A percentile compares a stretch with the other conserved stretches of the same genome.
Evolutionary conservation across 2,329 filamentous ascomycete species (phyloP).

Genomic region (Cladosporium sp.): DNA sequence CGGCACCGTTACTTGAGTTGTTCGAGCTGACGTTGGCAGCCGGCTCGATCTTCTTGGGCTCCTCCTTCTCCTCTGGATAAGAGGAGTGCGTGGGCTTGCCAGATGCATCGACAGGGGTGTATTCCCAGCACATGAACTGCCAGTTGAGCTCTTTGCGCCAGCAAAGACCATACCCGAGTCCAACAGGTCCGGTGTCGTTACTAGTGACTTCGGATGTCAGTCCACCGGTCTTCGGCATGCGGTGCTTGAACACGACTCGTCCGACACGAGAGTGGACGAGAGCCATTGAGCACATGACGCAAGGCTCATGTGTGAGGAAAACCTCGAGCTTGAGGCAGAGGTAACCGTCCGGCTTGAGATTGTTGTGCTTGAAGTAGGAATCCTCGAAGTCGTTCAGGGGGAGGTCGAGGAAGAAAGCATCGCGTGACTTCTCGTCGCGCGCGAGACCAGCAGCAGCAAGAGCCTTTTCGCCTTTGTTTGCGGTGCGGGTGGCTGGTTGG

Average conservation of each 20-base stretch:
- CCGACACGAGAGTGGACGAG: slow-evolving; percentile 90
- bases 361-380: slow-evolving; percentile 56
- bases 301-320: slow-evolving; percentile 92
- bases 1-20: not conserved
- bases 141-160: slow-evolving; percentile 74
- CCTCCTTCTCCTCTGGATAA: not conserved
- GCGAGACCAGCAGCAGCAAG: slow-evolving; percentile 29
- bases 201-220: slow-evolving; percentile 62
- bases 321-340: slow-evolving; percentile 90
- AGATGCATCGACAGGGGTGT: slow-evolving; percentile 18
- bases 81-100: slow-evolving; percentile 9
- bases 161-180: slow-evolving; percentile 54
- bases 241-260: slow-evolving; percentile 70
- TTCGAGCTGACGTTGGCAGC: not conserved
- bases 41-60: not conserved
- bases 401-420: slow-evolving; percentile 59
- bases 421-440: slow-evolving; percentile 27
- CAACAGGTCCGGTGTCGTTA: slow-evolving; percentile 29
- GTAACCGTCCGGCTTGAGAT: slow-evolving; percentile 70
- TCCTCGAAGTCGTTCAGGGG: slow-evolving; percentile 64
- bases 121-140: slow-evolving; percentile 78
- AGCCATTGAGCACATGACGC: slow-evolving; percentile 94
- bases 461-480: slow-evolving; percentile 27
- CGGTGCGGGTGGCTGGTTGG: slow-evolving; percentile 21
- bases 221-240: slow-evolving; percentile 76